Evolutionary conservation across 257 asterid genomes (phyloP), one percentile per base, ranked within the genome.

Genomic region (Nicotiana otophora): DNA sequence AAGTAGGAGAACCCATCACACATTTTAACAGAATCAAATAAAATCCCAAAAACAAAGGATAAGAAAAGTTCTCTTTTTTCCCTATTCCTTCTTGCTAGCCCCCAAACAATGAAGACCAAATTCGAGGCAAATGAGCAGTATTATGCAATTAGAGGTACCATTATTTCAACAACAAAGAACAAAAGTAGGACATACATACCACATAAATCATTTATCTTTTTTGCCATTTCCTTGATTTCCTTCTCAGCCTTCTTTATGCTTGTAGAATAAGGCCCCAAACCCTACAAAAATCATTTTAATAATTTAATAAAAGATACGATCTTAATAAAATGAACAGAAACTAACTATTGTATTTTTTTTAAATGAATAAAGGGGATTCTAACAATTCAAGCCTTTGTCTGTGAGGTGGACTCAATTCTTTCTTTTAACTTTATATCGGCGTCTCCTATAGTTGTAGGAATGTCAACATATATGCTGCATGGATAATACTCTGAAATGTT

Each of bases 171-270:
- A 74, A 26, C 63, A 74, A 15, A 26, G 39, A 74, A 6, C n/a
- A 74, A 51, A 74, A 3, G 26, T 48, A 74, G 26, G 15, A 26
- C 39, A 65, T 84, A 57, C 89, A 66, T 91, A 93, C 98, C 98
- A 70, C 98, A 87, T 77, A 95, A 82, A 84, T 95, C 98, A 78
- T 93, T 93, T 65, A 95, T 95, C 89, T 92, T 92, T 88, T 95
- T 93, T 0, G 96, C 93, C 98, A 89, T 92, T 34, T 93, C 98
- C 88, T 95, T 93, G 81, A 93, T 93, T 81, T 93, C 98, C 87
- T 93, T 95, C 92, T 93, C 98, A 7, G 78, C 86, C 84, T 91
- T 91, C 92, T 95, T 95, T 87, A 93, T 95, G 91, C 94, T 89
- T 6, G 84, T 88, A 0, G 96, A 92, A 84, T 95, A 95, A 80